Conservation (phyloP, 2,329 filamentous ascomycete species). For the Lasiodiplodia citricola region DNA sequence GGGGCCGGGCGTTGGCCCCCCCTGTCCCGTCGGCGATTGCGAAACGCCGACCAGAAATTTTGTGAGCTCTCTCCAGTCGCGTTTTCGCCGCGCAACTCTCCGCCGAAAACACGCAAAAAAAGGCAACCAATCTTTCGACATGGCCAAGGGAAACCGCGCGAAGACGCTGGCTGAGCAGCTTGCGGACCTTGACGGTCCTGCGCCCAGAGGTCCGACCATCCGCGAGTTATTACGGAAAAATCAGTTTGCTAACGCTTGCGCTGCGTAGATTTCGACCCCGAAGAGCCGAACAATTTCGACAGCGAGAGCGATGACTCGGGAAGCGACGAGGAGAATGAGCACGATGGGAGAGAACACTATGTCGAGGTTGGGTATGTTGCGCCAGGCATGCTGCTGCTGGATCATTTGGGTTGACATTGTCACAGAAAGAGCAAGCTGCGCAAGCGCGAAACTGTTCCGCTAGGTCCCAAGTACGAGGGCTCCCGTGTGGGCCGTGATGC, state of each 20-base stretch:
- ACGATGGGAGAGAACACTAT: constrained; percentile 84
- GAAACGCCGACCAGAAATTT: constrained; percentile 22
- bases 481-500: constrained; percentile 73
- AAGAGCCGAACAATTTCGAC: constrained; percentile 65
- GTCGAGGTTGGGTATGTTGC: constrained; percentile 68
- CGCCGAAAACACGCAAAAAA: constrained; percentile 33
- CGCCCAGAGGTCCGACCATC: constrained; percentile 36
- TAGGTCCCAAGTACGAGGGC: constrained; percentile 83
- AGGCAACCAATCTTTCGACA: constrained; percentile 31
- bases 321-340: constrained; percentile 48
- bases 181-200: constrained; percentile 64
- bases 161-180: constrained; percentile 63
- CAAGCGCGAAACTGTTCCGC: constrained; percentile 68
- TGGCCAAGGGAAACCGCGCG: constrained; percentile 43
- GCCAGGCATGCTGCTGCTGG: neutral
- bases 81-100: neutral
- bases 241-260: neutral
- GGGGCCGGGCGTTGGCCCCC: neutral
- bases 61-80: neutral
- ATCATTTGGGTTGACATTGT: constrained; percentile 44
- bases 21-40: neutral
- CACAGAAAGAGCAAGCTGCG: constrained; percentile 77
- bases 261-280: constrained; percentile 76
- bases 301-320: constrained; percentile 62
- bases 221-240: neutral